A percentile compares a stretch with the other conserved stretches of the same genome.
These are phyloP conservation scores for Sporodiniella umbellata DNA, from an alignment of 371 early-diverging fungal genomes.

Conservation along the genomic window DNA sequence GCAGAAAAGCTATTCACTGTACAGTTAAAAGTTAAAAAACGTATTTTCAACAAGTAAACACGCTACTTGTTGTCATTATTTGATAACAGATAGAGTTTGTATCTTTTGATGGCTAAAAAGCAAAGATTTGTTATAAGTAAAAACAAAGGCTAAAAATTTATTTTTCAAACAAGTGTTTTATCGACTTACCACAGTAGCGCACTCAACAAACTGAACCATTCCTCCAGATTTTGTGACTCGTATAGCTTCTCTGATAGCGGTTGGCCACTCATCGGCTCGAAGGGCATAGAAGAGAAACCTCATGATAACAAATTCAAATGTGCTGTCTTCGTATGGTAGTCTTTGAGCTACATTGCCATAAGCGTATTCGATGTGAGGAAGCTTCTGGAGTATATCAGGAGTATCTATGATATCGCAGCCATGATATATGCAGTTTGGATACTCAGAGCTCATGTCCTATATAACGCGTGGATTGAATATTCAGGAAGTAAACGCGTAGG, in stretches of 20 bases:
- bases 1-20: no score
- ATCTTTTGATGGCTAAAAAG: no score
- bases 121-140: no score
- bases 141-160: no score
- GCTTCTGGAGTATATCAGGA: background rate
- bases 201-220: slow-evolving; percentile 35
- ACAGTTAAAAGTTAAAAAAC: no score
- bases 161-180: no score
- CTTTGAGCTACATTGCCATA: slow-evolving; percentile 26
- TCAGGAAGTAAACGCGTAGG: slow-evolving; percentile 20
- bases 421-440: slow-evolving; percentile 26
- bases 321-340: slow-evolving; percentile 13
- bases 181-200: background rate
- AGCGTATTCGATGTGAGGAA: no score
- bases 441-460: slow-evolving; percentile 32
- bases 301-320: slow-evolving; percentile 39
- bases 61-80: no score
- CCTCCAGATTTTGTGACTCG: slow-evolving; percentile 55
- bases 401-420: slow-evolving; percentile 27
- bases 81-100: no score
- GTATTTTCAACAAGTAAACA: no score
- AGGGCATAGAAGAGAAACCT: slow-evolving; percentile 40
- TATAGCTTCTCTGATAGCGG: slow-evolving; percentile 29
- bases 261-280: slow-evolving; percentile 31
- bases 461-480: no score